Base-by-base conservation (phyloP, 2,329 filamentous ascomycete species). In the Paecilomyces variotii region DNA sequence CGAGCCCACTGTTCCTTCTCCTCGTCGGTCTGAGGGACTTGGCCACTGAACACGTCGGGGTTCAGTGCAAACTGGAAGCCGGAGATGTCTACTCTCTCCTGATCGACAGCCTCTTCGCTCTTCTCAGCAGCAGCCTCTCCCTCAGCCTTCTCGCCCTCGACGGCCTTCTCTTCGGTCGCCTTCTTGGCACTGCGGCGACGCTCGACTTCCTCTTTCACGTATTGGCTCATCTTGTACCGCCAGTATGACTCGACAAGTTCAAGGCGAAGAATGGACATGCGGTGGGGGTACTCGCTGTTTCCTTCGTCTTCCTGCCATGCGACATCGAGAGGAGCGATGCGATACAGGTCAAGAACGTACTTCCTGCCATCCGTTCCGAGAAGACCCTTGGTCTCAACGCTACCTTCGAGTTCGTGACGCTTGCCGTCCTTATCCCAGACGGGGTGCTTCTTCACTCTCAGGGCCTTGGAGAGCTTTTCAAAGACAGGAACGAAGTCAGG, bases 371-470 rank as follows among this genome's bases (percentile, higher is more conserved):
- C 94, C 0, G 94, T 99, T 54, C 94, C 94, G 67, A 99, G 81
- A n/a, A 99, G 80, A 56, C 94, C 94, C 80, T 99, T 99, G 56
- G 94, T 99, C 77, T 99, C 94, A 12, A 99, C 92, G 68, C 92
- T 97, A 49, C 90, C 91, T 74, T 97, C 93, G 2, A 99, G 82
- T 62, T 97, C 91, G 68, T 96, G 91, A 61, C 88, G 86, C 76
- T 91, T 89, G 65, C 87, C 86, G 67, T 96, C 90, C 81, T 97
- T 97, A 76, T 99, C 94, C 94, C 94, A 99, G 3, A 99, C 95
- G 52, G 91, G 82, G 73, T 99, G 94, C 77, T 89, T 89, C 83
- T 97, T 97, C 60, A 97, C 89, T 65, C 88, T 89, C 68, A 97
- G 83, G 2, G 91, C 85, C 76, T 93, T 91, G 51, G 93, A 97